Percentiles rank a stretch among this genome's conserved stretches.
Evolutionary conservation across 2,329 filamentous ascomycete species (phyloP).

Genomic region (Coniochaeta sp.): DNA sequence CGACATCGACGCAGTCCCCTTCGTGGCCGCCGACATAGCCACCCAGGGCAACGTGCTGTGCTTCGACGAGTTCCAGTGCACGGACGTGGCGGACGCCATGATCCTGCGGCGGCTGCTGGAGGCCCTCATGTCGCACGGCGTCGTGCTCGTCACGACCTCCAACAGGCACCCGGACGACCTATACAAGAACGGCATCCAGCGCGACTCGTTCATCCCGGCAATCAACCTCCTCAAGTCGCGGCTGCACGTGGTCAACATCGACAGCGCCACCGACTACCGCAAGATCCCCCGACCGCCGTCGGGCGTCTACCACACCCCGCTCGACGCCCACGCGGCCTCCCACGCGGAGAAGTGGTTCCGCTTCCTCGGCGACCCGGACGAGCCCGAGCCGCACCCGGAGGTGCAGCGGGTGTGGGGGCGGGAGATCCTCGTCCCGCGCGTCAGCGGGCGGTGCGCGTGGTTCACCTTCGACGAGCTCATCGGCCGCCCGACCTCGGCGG

Average conservation of each 20-base stretch:
- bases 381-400: slow-evolving; percentile 67
- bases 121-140: slow-evolving; percentile 90
- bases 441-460: slow-evolving; percentile 79
- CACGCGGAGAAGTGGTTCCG: slow-evolving; percentile 95
- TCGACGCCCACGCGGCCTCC: slow-evolving; percentile 66
- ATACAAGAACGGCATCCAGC: slow-evolving; percentile 97
- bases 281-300: slow-evolving; percentile 91
- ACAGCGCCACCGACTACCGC: slow-evolving; percentile 93
- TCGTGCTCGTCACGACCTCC: slow-evolving; percentile 90
- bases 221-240: slow-evolving; percentile 83
- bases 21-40: slow-evolving; percentile 91
- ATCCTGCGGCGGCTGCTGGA: slow-evolving; percentile 84
- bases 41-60: slow-evolving; percentile 79
- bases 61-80: slow-evolving; percentile 98
- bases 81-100: slow-evolving; percentile 98
- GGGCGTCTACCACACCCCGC: slow-evolving; percentile 86
- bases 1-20: slow-evolving; percentile 83
- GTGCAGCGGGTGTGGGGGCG: slow-evolving; percentile 87
- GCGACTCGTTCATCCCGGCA: slow-evolving; percentile 89
- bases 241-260: slow-evolving; percentile 85
- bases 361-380: slow-evolving; percentile 79
- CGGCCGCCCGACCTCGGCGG: slow-evolving; percentile 78
- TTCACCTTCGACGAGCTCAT: slow-evolving; percentile 94
- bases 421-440: slow-evolving; percentile 77
- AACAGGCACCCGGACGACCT: slow-evolving; percentile 95